phyloP scores from a whole-genome alignment of 75 land plant species.

The Ceratopteris richardii region DNA sequence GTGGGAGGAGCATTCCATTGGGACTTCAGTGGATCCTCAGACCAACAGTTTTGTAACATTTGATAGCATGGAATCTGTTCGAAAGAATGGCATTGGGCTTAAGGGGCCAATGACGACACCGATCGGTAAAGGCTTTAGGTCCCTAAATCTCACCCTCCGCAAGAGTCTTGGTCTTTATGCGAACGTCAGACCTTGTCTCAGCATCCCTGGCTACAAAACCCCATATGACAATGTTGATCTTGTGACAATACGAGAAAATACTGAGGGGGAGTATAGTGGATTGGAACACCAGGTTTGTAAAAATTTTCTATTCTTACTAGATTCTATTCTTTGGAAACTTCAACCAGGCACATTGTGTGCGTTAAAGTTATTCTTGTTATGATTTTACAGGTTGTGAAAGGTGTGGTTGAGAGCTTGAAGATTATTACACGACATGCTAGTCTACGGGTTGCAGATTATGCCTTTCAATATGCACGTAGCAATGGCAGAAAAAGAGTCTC shows the following conservation, averaged over 20 bases:
- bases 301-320: not conserved
- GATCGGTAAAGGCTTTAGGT: conserved; percentile 94
- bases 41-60: conserved; percentile 92
- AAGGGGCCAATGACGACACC: conserved; percentile 99
- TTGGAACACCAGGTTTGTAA: conserved; percentile 89
- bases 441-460: conserved; percentile 89
- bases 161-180: conserved; percentile 96
- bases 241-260: conserved; percentile 93
- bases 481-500: conserved; percentile 86
- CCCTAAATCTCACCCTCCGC: conserved; percentile 85
- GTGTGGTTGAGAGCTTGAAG: conserved; percentile 96
- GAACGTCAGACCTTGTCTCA: conserved; percentile 94
- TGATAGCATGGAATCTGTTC: conserved; percentile 95
- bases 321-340: not conserved
- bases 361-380: too few species aligned
- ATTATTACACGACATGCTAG: conserved; percentile 92
- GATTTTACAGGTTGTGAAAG: conserved; percentile 70
- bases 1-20: conserved; percentile 91
- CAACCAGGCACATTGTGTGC: too few species aligned
- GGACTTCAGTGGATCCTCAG: conserved; percentile 63
- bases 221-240: conserved; percentile 88
- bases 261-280: conserved; percentile 99
- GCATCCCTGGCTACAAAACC: conserved; percentile 94
- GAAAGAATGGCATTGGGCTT: conserved; percentile 71
- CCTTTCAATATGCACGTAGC: conserved; percentile 80